Evolutionary conservation across 345 rosid species (phyloP), one percentile per base, ranked within the genome.

Genomic region (Psidium guajava): DNA sequence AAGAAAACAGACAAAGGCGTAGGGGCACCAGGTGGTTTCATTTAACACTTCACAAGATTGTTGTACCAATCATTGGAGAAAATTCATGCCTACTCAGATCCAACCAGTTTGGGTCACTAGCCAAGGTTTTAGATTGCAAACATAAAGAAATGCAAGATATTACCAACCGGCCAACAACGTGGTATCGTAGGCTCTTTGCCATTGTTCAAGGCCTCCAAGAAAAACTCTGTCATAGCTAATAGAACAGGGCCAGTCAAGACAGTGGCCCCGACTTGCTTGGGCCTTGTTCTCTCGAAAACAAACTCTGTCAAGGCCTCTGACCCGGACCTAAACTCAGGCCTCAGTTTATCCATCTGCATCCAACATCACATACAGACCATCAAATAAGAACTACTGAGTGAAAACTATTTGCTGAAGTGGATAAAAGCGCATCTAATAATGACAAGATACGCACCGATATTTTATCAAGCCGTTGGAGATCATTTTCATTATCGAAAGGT

Each of bases 131-230:
- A 51, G 25, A 24, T 27, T 7, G 28, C 13, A 50, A 54, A 50
- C 53, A 51, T 50, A 3, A 28, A 51, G 12, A 58, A 8, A 27
- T 59, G 10, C 32, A 55, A 82, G n/a, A 55, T 20, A 73, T 16
- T 28, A 84, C 95, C 51, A 86, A 97, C 99, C 98, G 95, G 96
- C 99, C 99, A 96, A 15, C 98, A 96, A 42, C 98, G 95, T 55
- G 96, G 91, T 90, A 96, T 96, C 80, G 98, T 94, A 61, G 98
- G 98, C 83, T 94, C 98, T 13, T 98, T 98, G 89, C 99, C 98
- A 83, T 95, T 94, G 85, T 97, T 95, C 69, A 97, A 90, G 52
- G 98, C 99, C 90, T 93, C 96, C 85, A 97, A 91, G 86, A 93
- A 97, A 84, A 98, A 93, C 91, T 95, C 91, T 8, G 92, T 95